Evolutionary conservation across 2,329 filamentous ascomycete genomes (phyloP).

Genomic region (Calonectria hongkongensis): DNA sequence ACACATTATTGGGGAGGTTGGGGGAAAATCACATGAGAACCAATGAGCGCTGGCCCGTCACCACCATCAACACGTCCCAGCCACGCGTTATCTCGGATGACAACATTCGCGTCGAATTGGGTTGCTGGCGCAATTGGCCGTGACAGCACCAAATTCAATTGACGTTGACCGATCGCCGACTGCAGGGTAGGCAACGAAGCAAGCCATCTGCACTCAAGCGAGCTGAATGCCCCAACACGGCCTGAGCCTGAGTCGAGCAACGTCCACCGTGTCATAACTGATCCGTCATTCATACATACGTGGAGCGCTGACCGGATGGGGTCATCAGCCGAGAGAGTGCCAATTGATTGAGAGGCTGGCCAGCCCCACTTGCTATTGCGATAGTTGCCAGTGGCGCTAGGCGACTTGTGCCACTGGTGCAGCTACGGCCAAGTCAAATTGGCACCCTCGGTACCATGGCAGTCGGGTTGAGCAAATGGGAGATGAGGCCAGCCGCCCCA

Average conservation of each 20-base stretch:
- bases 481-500: constrained; percentile 35
- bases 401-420: constrained; percentile 43
- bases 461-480: constrained; percentile 44
- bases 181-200: constrained; percentile 32
- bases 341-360: constrained; percentile 38
- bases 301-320: constrained; percentile 20
- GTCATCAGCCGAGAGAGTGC: constrained; percentile 34
- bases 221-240: constrained; percentile 39
- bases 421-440: constrained; percentile 40
- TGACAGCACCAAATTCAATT: constrained; percentile 25
- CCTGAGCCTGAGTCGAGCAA: constrained; percentile 25
- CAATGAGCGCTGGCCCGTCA: constrained; percentile 42
- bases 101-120: constrained; percentile 23
- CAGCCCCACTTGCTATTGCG: constrained; percentile 47
- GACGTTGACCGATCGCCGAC: not conserved
- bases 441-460: constrained; percentile 31
- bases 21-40: constrained; percentile 44
- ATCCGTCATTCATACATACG: constrained; percentile 18
- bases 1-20: constrained; percentile 50
- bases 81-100: constrained; percentile 44
- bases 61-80: constrained; percentile 40
- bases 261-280: constrained; percentile 24
- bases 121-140: constrained; percentile 26
- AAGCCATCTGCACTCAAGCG: constrained; percentile 33
- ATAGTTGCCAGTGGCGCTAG: constrained; percentile 50